These are phyloP conservation scores for Nevesoporus exiguus DNA, from an alignment of 768 basidiomycete genomes.

Conservation along the genomic window DNA sequence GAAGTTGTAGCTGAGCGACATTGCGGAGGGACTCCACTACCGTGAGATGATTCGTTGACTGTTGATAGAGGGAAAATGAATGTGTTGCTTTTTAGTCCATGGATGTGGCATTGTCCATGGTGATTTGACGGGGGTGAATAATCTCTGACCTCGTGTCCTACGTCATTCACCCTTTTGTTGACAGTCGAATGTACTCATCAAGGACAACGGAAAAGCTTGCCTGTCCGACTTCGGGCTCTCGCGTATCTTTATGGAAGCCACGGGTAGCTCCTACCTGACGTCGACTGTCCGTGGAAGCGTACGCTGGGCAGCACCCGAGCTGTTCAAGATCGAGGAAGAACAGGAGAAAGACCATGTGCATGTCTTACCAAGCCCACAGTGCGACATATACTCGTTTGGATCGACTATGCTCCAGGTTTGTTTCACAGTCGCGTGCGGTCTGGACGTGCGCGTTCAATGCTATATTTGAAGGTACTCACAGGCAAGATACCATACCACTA, in stretches of 20 bases:
- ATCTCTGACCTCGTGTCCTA: background rate
- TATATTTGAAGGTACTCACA: conserved; percentile 24
- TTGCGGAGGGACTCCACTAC: conserved; percentile 24
- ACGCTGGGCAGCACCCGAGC: conserved; percentile 45
- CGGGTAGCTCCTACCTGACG: conserved; percentile 22
- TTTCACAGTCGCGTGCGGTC: background rate
- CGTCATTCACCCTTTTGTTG: background rate
- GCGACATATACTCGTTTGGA: conserved; percentile 44
- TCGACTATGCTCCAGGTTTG: conserved; percentile 32
- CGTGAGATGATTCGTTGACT: conserved; percentile 3
- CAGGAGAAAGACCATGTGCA: conserved; percentile 15
- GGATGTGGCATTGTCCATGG: conserved; percentile 39
- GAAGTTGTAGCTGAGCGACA: conserved; percentile 11
- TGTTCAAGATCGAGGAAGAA: conserved; percentile 35
- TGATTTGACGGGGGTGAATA: conserved; percentile 42
- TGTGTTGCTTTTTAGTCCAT: conserved; percentile 6
- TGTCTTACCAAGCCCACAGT: conserved; percentile 16
- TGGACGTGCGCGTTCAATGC: background rate
- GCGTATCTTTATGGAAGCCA: conserved; percentile 25
- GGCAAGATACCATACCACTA: conserved; percentile 23
- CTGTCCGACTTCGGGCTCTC: conserved; percentile 39
- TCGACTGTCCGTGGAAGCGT: conserved; percentile 42
- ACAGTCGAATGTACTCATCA: conserved; percentile 37
- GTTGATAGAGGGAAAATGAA: background rate
- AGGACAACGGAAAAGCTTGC: conserved; percentile 28